Conservation (phyloP, 495 filamentous ascomycete genomes). For the Chaetomidium leptoderma region DNA sequence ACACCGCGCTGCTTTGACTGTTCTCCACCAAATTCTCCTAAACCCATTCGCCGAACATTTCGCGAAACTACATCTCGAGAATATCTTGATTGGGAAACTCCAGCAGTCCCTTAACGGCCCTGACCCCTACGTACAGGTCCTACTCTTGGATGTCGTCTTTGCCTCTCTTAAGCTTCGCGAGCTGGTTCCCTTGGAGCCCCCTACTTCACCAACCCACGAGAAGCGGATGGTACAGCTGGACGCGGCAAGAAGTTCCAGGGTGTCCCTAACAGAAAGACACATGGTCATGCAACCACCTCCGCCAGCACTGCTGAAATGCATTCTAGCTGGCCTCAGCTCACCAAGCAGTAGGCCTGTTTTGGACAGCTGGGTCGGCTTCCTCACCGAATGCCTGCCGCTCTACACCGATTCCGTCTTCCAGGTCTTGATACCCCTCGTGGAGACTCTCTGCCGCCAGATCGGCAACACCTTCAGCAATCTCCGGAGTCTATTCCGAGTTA, state of each 20-base stretch:
- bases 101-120: constrained; percentile 56
- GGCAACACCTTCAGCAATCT: constrained; percentile 61
- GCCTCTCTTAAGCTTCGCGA: constrained; percentile 64
- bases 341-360: constrained; percentile 68
- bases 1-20: constrained; percentile 63
- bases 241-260: constrained; percentile 21
- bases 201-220: constrained; percentile 41
- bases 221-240: constrained; percentile 37
- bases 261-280: constrained; percentile 30
- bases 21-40: constrained; percentile 70
- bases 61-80: constrained; percentile 66
- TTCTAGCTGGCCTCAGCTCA: constrained; percentile 77
- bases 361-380: constrained; percentile 84
- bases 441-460: constrained; percentile 78
- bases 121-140: constrained; percentile 65
- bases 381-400: constrained; percentile 79
- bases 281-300: constrained; percentile 55
- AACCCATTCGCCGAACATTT: constrained; percentile 64
- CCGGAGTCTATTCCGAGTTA: constrained; percentile 50
- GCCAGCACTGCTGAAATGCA: constrained; percentile 69
- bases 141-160: constrained; percentile 70
- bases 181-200: constrained; percentile 41
- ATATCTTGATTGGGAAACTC: constrained; percentile 65
- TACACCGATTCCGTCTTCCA: constrained; percentile 83
- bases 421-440: constrained; percentile 81